Base-by-base conservation (phyloP, 345 rosid genomes). In the Luvunga scandens region DNA sequence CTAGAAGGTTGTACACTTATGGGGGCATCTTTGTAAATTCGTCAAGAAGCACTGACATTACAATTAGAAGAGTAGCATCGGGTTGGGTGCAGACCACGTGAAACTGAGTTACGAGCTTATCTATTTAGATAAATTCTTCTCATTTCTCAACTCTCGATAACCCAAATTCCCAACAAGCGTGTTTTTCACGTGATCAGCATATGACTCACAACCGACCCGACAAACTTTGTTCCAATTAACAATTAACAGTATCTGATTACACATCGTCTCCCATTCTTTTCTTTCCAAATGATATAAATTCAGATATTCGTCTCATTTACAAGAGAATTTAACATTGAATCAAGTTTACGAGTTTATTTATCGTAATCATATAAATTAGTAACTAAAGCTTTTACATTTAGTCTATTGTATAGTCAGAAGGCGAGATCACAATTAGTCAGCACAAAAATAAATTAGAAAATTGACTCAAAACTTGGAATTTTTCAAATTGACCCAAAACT, bases 121-220 rank as follows among this genome's bases (percentile, higher is more conserved):
- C 57, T 53, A 10, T 18, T 5, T 53, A 53, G 57, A 18, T 53
- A 50, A 50, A 18, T 0, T 1, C 2, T 48, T 53, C 57, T 16
- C 57, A 53, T 2, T 16, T 53, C 57, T 53, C 21, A 50, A 16
- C 13, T 12, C 50, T 45, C 13, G 2, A 2, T 0, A 2, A 13
- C 45, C 45, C 10, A 42, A 42, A n/a, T n/a, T n/a, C 14, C 50
- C 50, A 0, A 42, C 12, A 10, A 42, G 50, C 50, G 57, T 24
- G 24, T 45, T 45, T 45, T 12, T 45, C 75, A 72, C 65, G 63
- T 72, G 75, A 72, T 59, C 22, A n/a, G 53, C 50, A 59, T 5
- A 62, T 24, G 66, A 59, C 50, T 45, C 50, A 13, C 50, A 45
- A 13, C 48, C 48, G 16, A 42, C 18, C 50, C 13, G 16, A 45